Conservation (phyloP, 2,329 filamentous ascomycete genomes). For the Monosporascus cannonballus region DNA sequence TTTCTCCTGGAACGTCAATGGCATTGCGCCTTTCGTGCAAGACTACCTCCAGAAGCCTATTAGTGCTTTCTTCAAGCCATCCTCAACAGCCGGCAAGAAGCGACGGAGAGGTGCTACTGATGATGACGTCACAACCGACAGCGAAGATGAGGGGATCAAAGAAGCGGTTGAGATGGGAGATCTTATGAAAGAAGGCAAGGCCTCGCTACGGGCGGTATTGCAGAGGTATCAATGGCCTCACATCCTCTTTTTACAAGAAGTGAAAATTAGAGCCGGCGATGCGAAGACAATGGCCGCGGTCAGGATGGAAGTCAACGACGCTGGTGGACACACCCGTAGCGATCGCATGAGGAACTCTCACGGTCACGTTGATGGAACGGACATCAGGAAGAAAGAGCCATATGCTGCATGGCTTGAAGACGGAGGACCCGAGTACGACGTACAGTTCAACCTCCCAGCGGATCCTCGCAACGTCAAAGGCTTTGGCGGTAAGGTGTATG, state of each 20-base stretch:
- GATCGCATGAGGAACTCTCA: not conserved
- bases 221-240: slow-evolving; percentile 4
- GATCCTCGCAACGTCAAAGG: slow-evolving; percentile 44
- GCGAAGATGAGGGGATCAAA: not conserved
- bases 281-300: slow-evolving; percentile 2
- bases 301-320: slow-evolving; percentile 1
- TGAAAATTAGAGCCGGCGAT: slow-evolving; percentile 9
- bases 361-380: not conserved
- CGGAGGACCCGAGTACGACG: slow-evolving; percentile 32
- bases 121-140: slow-evolving; percentile 38
- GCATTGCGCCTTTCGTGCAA: slow-evolving; percentile 4
- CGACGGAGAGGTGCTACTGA: slow-evolving; percentile 46
- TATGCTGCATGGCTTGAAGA: slow-evolving; percentile 1
- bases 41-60: slow-evolving; percentile 5
- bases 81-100: slow-evolving; percentile 29
- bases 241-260: slow-evolving; percentile 8
- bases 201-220: slow-evolving; percentile 3
- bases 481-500: slow-evolving; percentile 44
- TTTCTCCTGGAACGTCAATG: slow-evolving; percentile 11
- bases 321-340: not conserved
- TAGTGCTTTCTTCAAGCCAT: slow-evolving; percentile 2
- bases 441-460: slow-evolving; percentile 39
- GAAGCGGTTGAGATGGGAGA: not conserved
- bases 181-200: slow-evolving; percentile 1
- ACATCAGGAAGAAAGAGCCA: not conserved